Conservation (phyloP, 139 green algal genomes). For the Eudorina sp. region DNA sequence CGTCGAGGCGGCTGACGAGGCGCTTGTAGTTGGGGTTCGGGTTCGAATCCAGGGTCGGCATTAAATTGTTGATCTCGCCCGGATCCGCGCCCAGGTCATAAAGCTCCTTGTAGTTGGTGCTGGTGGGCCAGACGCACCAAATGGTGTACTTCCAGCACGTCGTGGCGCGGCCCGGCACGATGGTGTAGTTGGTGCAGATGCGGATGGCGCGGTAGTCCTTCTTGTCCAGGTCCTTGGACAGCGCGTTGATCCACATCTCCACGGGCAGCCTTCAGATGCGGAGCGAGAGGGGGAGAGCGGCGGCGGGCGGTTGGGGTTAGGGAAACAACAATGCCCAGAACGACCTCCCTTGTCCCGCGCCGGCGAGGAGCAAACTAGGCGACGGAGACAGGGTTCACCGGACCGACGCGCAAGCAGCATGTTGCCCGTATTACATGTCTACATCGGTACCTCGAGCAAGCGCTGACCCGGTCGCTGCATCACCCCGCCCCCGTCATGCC, state of each 20-base stretch:
- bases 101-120: constrained; percentile 49
- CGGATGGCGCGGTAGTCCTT: constrained; percentile 56
- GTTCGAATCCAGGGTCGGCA: neutral
- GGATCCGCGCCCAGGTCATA: constrained; percentile 49
- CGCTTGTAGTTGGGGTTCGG: neutral
- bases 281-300: neutral
- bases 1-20: constrained; percentile 42
- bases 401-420: no score
- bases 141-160: constrained; percentile 60
- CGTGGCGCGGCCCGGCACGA: neutral
- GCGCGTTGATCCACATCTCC: constrained; percentile 52
- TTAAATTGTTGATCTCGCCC: constrained; percentile 41
- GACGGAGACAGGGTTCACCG: no score
- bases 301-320: no score
- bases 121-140: constrained; percentile 45
- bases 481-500: no score
- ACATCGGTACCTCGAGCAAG: no score
- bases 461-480: no score
- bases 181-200: constrained; percentile 48
- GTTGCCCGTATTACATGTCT: no score
- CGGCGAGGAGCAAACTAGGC: no score
- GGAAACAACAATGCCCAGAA: no score
- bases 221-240: neutral
- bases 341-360: no score
- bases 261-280: constrained; percentile 30